phyloP scores from a whole-genome alignment of 164 flowering plant species.

The Aristolochia contorta region DNA sequence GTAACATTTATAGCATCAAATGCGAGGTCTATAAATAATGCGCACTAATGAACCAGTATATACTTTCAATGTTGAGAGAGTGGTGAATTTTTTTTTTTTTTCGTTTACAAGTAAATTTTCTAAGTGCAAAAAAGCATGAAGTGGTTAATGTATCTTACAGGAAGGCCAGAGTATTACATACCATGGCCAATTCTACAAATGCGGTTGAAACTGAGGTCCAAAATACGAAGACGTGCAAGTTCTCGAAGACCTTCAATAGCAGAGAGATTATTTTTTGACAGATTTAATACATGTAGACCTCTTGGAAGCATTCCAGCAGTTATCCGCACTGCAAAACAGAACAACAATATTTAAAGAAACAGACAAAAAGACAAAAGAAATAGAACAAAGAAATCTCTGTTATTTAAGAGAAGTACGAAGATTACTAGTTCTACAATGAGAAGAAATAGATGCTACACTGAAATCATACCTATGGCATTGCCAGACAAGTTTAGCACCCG shows the following conservation, averaged over 20 bases:
- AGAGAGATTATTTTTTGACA: slow-evolving; percentile 81
- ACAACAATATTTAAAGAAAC: not conserved
- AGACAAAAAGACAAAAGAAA: not conserved
- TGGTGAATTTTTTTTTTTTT: too few relatives aligned
- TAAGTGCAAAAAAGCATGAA: too few relatives aligned
- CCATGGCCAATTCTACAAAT: slow-evolving; percentile 86
- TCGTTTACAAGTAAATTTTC: too few relatives aligned
- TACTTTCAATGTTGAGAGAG: too few relatives aligned
- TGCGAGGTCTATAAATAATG: too few relatives aligned
- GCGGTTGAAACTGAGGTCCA: slow-evolving; percentile 85
- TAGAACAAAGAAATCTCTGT: not conserved
- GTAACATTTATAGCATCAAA: too few relatives aligned
- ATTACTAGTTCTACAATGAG: slow-evolving; percentile 79
- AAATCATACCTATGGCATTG: slow-evolving; percentile 55
- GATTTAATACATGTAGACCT: slow-evolving; percentile 71
- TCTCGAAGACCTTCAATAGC: slow-evolving; percentile 89
- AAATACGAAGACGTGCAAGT: slow-evolving; percentile 54
- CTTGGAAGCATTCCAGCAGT: slow-evolving; percentile 81
- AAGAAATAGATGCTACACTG: slow-evolving; percentile 53
- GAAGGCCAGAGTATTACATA: slow-evolving; percentile 13
- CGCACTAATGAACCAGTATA: too few relatives aligned
- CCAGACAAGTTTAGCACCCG: slow-evolving; percentile 73
- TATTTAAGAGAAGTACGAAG: slow-evolving; percentile 46
- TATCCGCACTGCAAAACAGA: slow-evolving; percentile 53
- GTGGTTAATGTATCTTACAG: not conserved